Conservation (phyloP, 306 rosid species). For the Cicer yamashitae region DNA sequence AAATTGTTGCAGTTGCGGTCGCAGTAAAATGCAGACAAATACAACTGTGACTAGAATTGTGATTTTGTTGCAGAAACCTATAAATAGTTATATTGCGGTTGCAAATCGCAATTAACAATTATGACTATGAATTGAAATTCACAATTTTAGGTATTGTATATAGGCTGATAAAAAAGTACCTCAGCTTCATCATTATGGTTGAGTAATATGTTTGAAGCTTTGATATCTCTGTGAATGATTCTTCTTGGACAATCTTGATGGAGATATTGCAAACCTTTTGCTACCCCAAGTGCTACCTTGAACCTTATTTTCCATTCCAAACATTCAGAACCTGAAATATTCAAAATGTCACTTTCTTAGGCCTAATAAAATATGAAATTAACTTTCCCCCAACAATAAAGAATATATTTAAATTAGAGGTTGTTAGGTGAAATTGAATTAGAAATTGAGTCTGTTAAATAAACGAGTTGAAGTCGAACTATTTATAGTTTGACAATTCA, state of each 20-base stretch:
- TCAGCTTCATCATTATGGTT: conserved; percentile 70
- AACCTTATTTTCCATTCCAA: conserved; percentile 80
- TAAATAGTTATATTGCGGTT: no score
- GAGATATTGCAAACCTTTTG: conserved; percentile 84
- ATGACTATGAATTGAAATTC: neutral
- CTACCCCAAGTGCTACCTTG: conserved; percentile 85
- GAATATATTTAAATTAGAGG: neutral
- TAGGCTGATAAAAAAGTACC: conserved; percentile 47
- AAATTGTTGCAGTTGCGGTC: no score
- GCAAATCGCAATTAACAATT: no score
- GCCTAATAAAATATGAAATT: conserved; percentile 9
- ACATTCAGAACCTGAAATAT: conserved; percentile 62
- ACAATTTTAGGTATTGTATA: neutral
- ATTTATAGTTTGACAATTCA: neutral
- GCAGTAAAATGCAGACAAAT: no score
- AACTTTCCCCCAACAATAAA: neutral
- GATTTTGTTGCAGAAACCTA: no score
- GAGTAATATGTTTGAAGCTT: conserved; percentile 89
- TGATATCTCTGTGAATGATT: conserved; percentile 92
- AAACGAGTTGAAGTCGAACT: neutral
- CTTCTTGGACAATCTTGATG: conserved; percentile 88
- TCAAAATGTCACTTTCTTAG: conserved; percentile 36
- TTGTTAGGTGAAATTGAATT: no score
- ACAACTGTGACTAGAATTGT: no score
- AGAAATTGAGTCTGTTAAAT: no score